Base-by-base conservation (phyloP, 495 filamentous ascomycete genomes). In the Chaetomium cochliodes region DNA sequence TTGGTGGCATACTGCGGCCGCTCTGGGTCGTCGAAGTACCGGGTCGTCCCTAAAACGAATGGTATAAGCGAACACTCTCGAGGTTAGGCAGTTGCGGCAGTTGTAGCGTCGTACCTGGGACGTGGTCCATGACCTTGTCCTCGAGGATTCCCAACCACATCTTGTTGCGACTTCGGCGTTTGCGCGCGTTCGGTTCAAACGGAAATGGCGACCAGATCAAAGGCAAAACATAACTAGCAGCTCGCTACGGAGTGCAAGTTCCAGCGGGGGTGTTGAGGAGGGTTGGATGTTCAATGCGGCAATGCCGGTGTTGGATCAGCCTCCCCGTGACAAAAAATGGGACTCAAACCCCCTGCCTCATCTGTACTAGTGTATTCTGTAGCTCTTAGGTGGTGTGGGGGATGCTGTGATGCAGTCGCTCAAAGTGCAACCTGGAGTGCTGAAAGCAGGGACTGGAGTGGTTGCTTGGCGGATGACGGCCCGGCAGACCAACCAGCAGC, bases 111-210 rank as follows among this genome's bases (percentile, higher is more conserved):
- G 46, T 79, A 96, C 92, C 92, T 59, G 92, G 91, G 60, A 93
- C 90, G 72, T 89, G 83, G 65, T 82, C 79, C 44, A 84, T 77
- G 64, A 81, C 80, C 54, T 65, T 78, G 70, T 89, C 84, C 67
- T 93, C 87, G 59, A 96, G 78, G 58, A 96, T 84, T 44, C 91
- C 89, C 65, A 96, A 80, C n/a, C 90, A 90, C 92, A 96, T 96
- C 66, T 75, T 73, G 67, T 41, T 28, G 23, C 33, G 39, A 23
- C 11, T 44, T 30, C 39, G 52, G 52, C 3, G 30, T 59, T 42
- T 22, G 50, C 53, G n/a, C 53, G 50, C 20, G 1, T 44, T 1
- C 22, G 47, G 18, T 22, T 8, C 39, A 18, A 7, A 47, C 5
- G n/a, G 20, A 39, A 9, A 51, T 22, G 28, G 12, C 28, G 11